Evolutionary conservation across 2,329 filamentous ascomycete genomes (phyloP), one percentile per base, ranked within the genome.

Genomic region (Gremmenia infestans): DNA sequence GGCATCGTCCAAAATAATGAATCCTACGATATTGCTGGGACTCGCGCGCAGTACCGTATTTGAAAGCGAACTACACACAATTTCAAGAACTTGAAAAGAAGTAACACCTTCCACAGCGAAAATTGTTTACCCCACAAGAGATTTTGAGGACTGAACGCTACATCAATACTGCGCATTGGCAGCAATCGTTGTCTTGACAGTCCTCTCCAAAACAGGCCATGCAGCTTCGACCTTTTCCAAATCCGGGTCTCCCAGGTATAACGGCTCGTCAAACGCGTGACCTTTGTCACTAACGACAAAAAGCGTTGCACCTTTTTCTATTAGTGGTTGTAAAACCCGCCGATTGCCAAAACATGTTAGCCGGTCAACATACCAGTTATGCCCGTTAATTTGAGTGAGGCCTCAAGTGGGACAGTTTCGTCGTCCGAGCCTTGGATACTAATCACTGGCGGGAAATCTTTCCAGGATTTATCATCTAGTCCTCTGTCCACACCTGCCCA

Each of bases 151-250:
- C 14, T 40, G 37, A 17, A 40, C 7, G 12, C 14, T 40, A 15
- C 37, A 40, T 40, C 5, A 40, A 32, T 2, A 32, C 28, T 11
- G 5, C 37, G 5, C 14, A 40, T 40, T 40, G 9, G 28, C 37
- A 40, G 4, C 37, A 17, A 39, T 5, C 14, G 14, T 39, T 14
- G 12, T 39, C 14, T 39, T 39, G 12, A 76, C 54, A 48, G 76
- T 69, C 58, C 75, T 48, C 40, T 57, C 55, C 17, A 57, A 19
- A 14, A 22, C 35, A 8, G 9, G 25, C 52, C 55, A 57, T n/a
- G 46, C 52, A 25, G 42, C 9, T 28, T 54, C 39, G 12, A 52
- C 40, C n/a, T 47, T 17, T 32, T 15, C 11, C 15, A 51, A 19
- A 19, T 25, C 40, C 15, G 37, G 23, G 35, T 57, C 52, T 12